Evolutionary conservation across 352 stramenopile genomes (phyloP).

Genomic region (Aphanomyces euteiches): DNA sequence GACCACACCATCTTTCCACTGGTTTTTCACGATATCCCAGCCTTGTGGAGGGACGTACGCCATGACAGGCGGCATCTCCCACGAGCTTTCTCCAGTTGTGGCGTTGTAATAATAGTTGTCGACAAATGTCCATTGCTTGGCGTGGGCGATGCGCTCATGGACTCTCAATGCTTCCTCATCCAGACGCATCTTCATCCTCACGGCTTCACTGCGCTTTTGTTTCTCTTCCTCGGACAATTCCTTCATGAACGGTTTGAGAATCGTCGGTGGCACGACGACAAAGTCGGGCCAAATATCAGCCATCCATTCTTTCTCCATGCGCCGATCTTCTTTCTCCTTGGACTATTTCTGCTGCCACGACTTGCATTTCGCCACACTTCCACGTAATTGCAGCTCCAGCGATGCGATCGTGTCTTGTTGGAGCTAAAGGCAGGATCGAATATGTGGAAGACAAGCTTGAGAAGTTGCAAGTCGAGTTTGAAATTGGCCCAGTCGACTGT

Average conservation of each 20-base stretch:
- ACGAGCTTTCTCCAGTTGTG: constrained; percentile 51
- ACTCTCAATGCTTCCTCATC: constrained; percentile 46
- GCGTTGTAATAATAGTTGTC: constrained; percentile 52
- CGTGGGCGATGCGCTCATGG: constrained; percentile 40
- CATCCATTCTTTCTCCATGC: constrained; percentile 63
- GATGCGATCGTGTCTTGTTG: background rate
- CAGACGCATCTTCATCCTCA: constrained; percentile 40
- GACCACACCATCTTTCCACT: constrained; percentile 17
- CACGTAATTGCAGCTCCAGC: constrained; percentile 15
- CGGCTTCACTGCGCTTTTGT: constrained; percentile 33
- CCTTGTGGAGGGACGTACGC: constrained; percentile 50
- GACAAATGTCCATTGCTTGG: constrained; percentile 52
- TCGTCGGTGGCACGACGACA: constrained; percentile 48
- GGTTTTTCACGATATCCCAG: constrained; percentile 43
- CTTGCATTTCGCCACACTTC: constrained; percentile 18
- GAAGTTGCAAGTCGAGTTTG: too few species aligned
- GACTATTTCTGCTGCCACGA: constrained; percentile 29
- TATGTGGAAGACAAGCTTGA: too few species aligned
- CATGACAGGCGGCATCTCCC: constrained; percentile 54
- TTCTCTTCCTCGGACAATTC: constrained; percentile 29
- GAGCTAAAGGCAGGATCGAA: too few species aligned
- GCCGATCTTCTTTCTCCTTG: constrained; percentile 45
- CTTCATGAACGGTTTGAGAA: constrained; percentile 45
- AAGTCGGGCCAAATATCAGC: constrained; percentile 55
- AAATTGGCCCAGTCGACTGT: too few species aligned